Evolutionary conservation across 1,139 yeast species (phyloP), one percentile per base, ranked within the genome.

Genomic region (Lodderomyces parapsilosis): DNA sequence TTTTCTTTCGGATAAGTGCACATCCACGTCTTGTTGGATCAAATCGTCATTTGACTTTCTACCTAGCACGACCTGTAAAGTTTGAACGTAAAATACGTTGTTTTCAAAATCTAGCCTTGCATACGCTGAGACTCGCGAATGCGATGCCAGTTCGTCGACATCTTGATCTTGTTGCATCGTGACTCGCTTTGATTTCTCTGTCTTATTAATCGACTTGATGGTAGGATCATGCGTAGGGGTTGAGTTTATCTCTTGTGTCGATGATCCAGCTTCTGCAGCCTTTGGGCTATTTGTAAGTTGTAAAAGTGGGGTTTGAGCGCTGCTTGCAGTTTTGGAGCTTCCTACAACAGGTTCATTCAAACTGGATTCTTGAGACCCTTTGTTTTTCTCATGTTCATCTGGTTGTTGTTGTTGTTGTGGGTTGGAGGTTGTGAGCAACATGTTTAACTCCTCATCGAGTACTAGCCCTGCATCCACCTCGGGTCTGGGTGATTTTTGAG

Each of bases 71-170:
- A 93, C 96, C 60, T 93, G 98, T 55, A 93, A 74, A 1, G 99
- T 93, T 64, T 93, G 99, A 3, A 93, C 96, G 56, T 90, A 93
- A 62, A 94, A 93, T 3, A 96, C 89, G 60, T 85, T 91, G 51
- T 89, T 83, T 48, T 88, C 96, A 63, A 93, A 93, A 60, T 93
- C 98, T 35, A 93, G 68, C 52, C 96, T 76, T 1, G 99, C 99
- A 60, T 93, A 93, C 1, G 99, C 99, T 8, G 91, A 86, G 10
- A 93, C 88, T 47, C 81, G 76, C 6, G 88, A 62, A 18, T 45
- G 47, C 17, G 18, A 18, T 23, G 59, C 62, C 3, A 53, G 47
- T 22, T 60, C 48, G 7, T 32, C 31, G 3, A 4, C 36, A 25
- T 38, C 39, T 15, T 40, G 31, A 9, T 39, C 41, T 15, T 32